Evolutionary conservation across 495 filamentous ascomycete genomes (phyloP).

Genomic region (Cercophora sp.): DNA sequence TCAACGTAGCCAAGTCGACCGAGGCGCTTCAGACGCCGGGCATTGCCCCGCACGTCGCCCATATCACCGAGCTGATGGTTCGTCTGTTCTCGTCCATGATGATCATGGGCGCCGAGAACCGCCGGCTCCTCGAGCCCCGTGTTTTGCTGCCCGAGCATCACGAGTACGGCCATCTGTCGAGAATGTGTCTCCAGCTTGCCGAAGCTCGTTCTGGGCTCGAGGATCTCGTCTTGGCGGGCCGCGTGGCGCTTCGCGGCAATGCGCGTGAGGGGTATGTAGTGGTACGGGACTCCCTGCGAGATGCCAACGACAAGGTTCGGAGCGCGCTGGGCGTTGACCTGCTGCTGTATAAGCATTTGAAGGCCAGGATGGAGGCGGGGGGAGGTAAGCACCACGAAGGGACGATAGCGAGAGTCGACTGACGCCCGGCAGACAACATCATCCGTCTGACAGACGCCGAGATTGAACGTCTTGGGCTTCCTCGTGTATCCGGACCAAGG

Average conservation of each 20-base stretch:
- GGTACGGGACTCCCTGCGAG: not conserved
- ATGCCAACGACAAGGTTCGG: not conserved
- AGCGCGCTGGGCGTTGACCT: not conserved
- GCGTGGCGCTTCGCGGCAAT: not conserved
- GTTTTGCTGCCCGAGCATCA: not conserved
- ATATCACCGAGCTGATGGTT: slow-evolving; percentile 7
- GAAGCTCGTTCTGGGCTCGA: not conserved
- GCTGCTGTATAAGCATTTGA: not conserved
- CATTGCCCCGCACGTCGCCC: not conserved
- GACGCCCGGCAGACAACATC: not conserved
- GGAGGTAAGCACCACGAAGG: too few relatives aligned
- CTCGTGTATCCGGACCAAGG: not conserved
- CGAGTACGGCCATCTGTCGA: slow-evolving; percentile 10
- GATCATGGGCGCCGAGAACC: slow-evolving; percentile 18
- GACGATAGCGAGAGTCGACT: too few relatives aligned
- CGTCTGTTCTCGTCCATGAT: slow-evolving; percentile 5
- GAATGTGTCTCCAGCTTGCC: slow-evolving; percentile 6
- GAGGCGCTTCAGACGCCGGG: slow-evolving; percentile 8
- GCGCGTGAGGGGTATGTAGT: not conserved
- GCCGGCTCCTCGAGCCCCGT: not conserved
- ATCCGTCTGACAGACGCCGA: not conserved
- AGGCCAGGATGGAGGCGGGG: not conserved
- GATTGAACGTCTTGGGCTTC: not conserved
- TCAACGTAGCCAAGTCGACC: not conserved
- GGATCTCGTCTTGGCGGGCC: slow-evolving; percentile 3